Evolutionary conservation across 495 filamentous ascomycete species (phyloP).

Genomic region (Talaromyces trachyspermus): DNA sequence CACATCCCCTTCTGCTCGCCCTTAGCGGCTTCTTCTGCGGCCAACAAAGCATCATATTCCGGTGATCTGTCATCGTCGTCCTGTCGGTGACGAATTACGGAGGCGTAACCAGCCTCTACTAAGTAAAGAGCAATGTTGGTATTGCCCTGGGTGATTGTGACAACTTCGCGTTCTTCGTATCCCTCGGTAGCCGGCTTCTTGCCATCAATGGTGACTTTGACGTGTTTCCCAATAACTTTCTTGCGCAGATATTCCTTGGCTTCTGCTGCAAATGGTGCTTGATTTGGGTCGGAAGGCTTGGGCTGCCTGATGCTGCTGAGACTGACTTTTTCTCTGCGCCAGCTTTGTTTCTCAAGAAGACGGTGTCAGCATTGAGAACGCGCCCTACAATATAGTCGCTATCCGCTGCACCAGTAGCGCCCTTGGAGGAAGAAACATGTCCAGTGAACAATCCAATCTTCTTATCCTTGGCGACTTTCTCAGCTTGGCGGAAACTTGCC

Average conservation of each 20-base stretch:
- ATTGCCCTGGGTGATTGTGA: constrained; percentile 71
- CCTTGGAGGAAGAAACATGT: constrained; percentile 58
- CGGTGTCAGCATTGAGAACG: constrained; percentile 81
- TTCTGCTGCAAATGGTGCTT: constrained; percentile 81
- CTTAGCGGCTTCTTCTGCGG: constrained; percentile 78
- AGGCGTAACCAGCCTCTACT: constrained; percentile 86
- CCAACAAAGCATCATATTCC: constrained; percentile 87
- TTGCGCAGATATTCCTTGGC: constrained; percentile 95
- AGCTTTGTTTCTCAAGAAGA: constrained; percentile 74
- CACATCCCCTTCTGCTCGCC: constrained; percentile 91
- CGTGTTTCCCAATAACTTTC: constrained; percentile 90
- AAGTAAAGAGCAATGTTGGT: constrained; percentile 81
- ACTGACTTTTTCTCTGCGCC: constrained; percentile 83
- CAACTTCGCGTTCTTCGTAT: constrained; percentile 91
- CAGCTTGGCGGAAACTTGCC: constrained; percentile 75
- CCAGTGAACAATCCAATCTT: constrained; percentile 71
- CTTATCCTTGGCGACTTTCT: constrained; percentile 71
- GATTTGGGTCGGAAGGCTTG: constrained; percentile 69
- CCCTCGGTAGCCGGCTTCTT: constrained; percentile 84
- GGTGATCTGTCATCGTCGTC: constrained; percentile 89
- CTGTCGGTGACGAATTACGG: constrained; percentile 86
- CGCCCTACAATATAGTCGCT: constrained; percentile 75
- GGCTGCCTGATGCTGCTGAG: constrained; percentile 90
- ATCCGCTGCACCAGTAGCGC: constrained; percentile 44
- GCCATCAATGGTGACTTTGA: constrained; percentile 79